Base-by-base conservation (phyloP, 176 grass and related monocot species). In the Triticum timopheevii region DNA sequence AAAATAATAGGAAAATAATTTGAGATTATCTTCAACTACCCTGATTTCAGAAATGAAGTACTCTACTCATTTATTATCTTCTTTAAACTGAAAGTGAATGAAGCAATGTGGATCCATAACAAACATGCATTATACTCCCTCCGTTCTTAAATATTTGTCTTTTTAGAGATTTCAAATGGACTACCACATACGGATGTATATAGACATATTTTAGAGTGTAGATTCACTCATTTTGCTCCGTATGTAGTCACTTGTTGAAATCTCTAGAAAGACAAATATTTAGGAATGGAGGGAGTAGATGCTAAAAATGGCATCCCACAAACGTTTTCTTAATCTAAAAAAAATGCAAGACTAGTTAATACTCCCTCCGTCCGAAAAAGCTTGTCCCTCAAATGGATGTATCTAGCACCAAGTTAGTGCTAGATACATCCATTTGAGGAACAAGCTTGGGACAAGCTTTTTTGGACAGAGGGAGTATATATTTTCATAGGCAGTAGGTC, bases 101-200 rank as follows among this genome's bases (percentile, higher is more conserved):
- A 50, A 39, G 49, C 79, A 69, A 82, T 28, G 15, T 27, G 39
- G 16, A 38, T 67, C 45, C 44, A 80, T 20, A 79, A 44, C 11
- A 86, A 16, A 90, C 71, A 84, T 68, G 67, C 67, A 61, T 74
- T 30, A 58, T 84, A n/a, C n/a, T n/a, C n/a, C n/a, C n/a, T n/a
- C n/a, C n/a, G n/a, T n/a, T n/a, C n/a, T n/a, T n/a, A n/a, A n/a
- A n/a, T n/a, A n/a, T n/a, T n/a, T n/a, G n/a, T n/a, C n/a, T n/a
- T n/a, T n/a, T n/a, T n/a, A n/a, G n/a, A n/a, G n/a, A n/a, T n/a
- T n/a, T n/a, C n/a, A n/a, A n/a, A n/a, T n/a, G n/a, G n/a, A n/a
- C n/a, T n/a, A n/a, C n/a, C n/a, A n/a, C n/a, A n/a, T n/a, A n/a
- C n/a, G n/a, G n/a, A n/a, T n/a, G n/a, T n/a, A n/a, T n/a, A n/a